phyloP scores from a whole-genome alignment of 1,284 basidiomycete species.

The Rhodofomes roseus region DNA sequence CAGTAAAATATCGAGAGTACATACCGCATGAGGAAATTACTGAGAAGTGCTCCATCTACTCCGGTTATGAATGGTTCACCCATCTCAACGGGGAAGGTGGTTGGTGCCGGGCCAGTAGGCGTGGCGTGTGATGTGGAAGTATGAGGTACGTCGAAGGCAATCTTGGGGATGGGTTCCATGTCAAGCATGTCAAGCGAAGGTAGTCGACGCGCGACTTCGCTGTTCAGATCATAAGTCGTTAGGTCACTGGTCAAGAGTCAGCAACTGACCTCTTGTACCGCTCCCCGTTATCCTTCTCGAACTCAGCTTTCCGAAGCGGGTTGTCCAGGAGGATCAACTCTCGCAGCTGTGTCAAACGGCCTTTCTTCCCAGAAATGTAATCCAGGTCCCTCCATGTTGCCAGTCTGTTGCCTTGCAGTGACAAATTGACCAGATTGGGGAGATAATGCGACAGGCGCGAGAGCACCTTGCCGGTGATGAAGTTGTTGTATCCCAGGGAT shows the following conservation, averaged over 20 bases:
- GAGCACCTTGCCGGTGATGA: conserved; percentile 46
- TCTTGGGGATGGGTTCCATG: conserved; percentile 68
- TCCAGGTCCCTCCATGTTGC: conserved; percentile 67
- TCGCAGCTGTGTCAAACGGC: conserved; percentile 57
- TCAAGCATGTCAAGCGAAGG: conserved; percentile 71
- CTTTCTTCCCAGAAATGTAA: conserved; percentile 53
- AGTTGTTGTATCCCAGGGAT: conserved; percentile 65
- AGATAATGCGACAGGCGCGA: conserved; percentile 61
- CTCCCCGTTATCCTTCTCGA: conserved; percentile 49
- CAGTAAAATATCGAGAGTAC: conserved; percentile 20
- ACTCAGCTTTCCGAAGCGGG: conserved; percentile 67
- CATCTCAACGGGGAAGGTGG: conserved; percentile 73
- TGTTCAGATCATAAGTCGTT: conserved; percentile 28
- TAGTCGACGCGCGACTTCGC: conserved; percentile 70
- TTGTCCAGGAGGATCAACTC: conserved; percentile 83
- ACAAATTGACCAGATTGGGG: conserved; percentile 75
- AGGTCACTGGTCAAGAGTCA: not conserved
- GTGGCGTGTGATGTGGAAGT: conserved; percentile 16
- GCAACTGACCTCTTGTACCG: conserved; percentile 61
- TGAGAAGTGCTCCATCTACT: conserved; percentile 63
- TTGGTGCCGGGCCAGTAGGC: conserved; percentile 39
- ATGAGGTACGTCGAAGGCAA: conserved; percentile 60
- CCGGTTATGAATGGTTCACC: conserved; percentile 73
- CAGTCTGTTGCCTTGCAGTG: conserved; percentile 73
- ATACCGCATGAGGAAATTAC: conserved; percentile 75